A percentile compares a stretch with the other conserved stretches of the same genome.
Evolutionary conservation across 257 asterid genomes (phyloP).

Genomic region (Pogostemon cablin): DNA sequence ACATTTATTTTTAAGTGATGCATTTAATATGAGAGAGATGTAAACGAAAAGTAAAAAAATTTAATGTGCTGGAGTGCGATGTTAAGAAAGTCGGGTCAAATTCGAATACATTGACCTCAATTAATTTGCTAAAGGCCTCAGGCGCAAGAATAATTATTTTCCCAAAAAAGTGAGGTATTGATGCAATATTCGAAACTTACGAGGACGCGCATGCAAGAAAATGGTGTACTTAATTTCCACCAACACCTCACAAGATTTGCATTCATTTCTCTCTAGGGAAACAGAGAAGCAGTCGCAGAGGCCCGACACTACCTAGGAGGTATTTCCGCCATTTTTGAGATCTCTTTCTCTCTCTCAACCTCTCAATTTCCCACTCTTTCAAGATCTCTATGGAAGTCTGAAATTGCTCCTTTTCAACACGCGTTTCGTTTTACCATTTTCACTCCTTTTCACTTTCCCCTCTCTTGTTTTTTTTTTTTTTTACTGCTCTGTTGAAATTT

Average conservation of each 20-base stretch:
- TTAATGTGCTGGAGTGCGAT: no score
- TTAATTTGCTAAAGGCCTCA: no score
- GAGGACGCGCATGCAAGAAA: constrained; percentile 22
- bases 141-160: no score
- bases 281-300: not conserved
- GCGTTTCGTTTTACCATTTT: constrained; percentile 2
- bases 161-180: not conserved
- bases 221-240: not conserved
- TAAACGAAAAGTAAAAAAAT: no score
- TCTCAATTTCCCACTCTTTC: not conserved
- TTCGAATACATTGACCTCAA: no score
- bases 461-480: no score
- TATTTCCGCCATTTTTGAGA: constrained; percentile 25
- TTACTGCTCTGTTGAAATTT: not conserved
- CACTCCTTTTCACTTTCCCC: not conserved
- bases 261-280: not conserved
- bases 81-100: no score
- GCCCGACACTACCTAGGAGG: constrained; percentile 22
- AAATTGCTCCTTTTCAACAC: constrained; percentile 1
- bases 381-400: not conserved
- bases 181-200: not conserved
- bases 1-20: no score
- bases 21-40: no score
- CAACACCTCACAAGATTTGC: not conserved
- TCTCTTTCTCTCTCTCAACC: constrained; percentile 6